Evolutionary conservation across 805 yeast genomes (phyloP).

Genomic region (Kluyveromyces starmeri): DNA sequence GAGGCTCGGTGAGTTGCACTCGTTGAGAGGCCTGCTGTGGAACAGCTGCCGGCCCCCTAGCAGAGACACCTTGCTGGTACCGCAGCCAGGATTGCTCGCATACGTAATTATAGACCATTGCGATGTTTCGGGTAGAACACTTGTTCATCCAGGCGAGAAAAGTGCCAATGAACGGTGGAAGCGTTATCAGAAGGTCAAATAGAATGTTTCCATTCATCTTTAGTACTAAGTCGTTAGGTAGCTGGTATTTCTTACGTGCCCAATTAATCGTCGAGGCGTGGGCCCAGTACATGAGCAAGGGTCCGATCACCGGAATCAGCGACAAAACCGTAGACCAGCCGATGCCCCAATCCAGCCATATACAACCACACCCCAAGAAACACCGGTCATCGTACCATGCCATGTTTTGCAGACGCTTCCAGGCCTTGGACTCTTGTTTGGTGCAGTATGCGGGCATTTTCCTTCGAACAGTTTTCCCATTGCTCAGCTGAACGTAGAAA

Average conservation of each 20-base stretch:
- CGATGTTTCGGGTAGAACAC: slow-evolving; percentile 86
- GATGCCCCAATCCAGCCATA: slow-evolving; percentile 54
- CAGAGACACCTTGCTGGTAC: neutral
- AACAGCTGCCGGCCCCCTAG: neutral
- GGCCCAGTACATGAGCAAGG: slow-evolving; percentile 66
- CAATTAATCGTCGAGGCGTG: slow-evolving; percentile 56
- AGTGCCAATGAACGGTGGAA: slow-evolving; percentile 76
- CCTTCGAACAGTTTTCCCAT: slow-evolving; percentile 48
- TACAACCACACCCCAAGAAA: slow-evolving; percentile 73
- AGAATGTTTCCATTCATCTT: slow-evolving; percentile 70
- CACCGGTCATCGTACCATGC: slow-evolving; percentile 90
- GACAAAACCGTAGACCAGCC: slow-evolving; percentile 72
- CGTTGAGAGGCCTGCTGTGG: neutral
- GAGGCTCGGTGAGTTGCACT: too few species aligned
- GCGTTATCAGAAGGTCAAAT: slow-evolving; percentile 62
- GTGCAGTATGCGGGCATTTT: slow-evolving; percentile 51
- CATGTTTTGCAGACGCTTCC: slow-evolving; percentile 62
- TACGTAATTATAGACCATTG: slow-evolving; percentile 48
- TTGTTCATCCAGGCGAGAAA: slow-evolving; percentile 73
- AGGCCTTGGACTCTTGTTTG: slow-evolving; percentile 51
- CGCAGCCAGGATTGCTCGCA: slow-evolving; percentile 1
- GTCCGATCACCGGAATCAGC: slow-evolving; percentile 78
- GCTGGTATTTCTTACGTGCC: slow-evolving; percentile 47
- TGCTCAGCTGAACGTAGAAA: slow-evolving; percentile 38
- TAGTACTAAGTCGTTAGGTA: slow-evolving; percentile 53